Conservation (phyloP, 495 filamentous ascomycete genomes). For the Tuber brumale region DNA sequence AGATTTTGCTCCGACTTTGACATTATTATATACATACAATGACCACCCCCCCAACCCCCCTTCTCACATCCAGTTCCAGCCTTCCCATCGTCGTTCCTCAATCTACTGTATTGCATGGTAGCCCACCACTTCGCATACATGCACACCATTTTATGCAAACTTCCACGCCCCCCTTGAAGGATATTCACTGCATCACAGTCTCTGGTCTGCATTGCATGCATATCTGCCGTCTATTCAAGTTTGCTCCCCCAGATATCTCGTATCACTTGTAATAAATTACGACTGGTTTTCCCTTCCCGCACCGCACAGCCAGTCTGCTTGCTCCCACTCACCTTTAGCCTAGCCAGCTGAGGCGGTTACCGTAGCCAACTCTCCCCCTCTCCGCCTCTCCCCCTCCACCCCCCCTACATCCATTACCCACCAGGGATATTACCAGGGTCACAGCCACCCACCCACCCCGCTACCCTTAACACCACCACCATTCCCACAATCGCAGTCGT, state of each 20-base stretch:
- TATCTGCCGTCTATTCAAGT: neutral
- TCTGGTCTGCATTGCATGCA: neutral
- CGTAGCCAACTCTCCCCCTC: neutral
- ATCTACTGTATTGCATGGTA: neutral
- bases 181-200: neutral
- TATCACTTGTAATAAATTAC: constrained; percentile 1
- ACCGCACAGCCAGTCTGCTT: neutral
- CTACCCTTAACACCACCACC: neutral
- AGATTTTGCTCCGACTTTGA: neutral
- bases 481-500: neutral
- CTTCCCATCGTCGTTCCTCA: neutral
- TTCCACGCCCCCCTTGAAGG: neutral
- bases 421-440: neutral
- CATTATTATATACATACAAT: neutral
- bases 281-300: neutral
- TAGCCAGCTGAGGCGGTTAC: neutral
- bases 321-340: neutral
- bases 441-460: neutral
- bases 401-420: neutral
- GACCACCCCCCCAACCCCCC: neutral
- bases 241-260: neutral
- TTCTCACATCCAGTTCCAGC: neutral
- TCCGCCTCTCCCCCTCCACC: neutral
- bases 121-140: neutral
- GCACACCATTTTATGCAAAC: neutral